Conservation (phyloP, 768 basidiomycete species). For the Xanthoconium purpureum region DNA sequence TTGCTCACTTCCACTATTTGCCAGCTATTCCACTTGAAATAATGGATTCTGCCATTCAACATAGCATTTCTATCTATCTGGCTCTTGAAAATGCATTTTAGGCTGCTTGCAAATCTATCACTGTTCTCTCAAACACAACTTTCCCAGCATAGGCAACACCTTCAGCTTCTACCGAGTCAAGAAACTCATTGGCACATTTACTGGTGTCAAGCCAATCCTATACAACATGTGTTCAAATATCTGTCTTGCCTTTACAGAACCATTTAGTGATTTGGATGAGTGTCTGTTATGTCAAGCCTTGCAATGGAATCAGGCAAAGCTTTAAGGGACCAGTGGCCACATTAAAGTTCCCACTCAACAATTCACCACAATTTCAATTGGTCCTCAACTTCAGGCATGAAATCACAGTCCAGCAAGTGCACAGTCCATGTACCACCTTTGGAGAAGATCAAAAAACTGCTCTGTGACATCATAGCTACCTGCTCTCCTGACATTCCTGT, state of each 20-base stretch:
- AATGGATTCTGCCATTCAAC: neutral
- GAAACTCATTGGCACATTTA: neutral
- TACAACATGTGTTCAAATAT: conserved; percentile 44
- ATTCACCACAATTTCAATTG: conserved; percentile 38
- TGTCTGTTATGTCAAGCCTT: conserved; percentile 36
- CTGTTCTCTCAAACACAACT: neutral
- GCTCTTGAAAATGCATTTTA: neutral
- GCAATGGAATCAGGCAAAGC: conserved; percentile 20
- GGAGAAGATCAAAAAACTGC: neutral
- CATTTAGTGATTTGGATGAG: conserved; percentile 24
- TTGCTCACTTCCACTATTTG: neutral
- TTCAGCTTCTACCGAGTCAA: conserved; percentile 5
- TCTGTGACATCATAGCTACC: neutral
- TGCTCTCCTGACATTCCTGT: neutral
- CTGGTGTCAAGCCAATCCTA: conserved; percentile 33
- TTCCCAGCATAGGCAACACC: neutral
- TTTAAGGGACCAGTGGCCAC: neutral
- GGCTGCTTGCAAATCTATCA: neutral
- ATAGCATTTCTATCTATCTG: neutral
- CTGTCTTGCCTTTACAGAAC: conserved; percentile 41
- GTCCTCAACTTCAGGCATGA: conserved; percentile 26
- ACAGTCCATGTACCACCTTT: conserved; percentile 26
- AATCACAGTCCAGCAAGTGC: conserved; percentile 19
- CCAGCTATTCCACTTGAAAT: neutral
- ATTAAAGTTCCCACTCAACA: conserved; percentile 30